Evolutionary conservation across 2,329 filamentous ascomycete species (phyloP), one percentile per base, ranked within the genome.

Genomic region (Byssoonygena ceratinophila): DNA sequence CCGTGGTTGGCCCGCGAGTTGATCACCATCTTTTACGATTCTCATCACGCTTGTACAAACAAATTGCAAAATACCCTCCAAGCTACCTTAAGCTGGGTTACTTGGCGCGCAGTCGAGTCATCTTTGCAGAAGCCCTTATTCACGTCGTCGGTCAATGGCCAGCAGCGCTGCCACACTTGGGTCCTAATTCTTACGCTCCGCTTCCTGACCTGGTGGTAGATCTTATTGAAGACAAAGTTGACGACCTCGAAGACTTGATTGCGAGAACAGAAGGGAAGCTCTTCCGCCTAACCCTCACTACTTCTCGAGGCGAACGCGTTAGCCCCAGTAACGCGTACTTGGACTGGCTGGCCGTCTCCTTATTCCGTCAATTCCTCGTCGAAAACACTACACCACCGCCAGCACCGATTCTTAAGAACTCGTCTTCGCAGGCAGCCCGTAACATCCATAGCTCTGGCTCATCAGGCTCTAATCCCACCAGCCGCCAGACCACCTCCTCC

Each of bases 81-180:
- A 89, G 83, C 55, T 97, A 96, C 64, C 79, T 96, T 45, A 90
- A 90, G 54, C 78, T 97, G 1, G 90, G 89, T 34, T 95, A 89
- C 62, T 77, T 95, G 39, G 84, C 89, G 7, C 82, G 87, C 41
- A 90, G 84, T 62, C 85, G 85, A 59, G 83, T 90, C 59, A 89
- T 90, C 48, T 90, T 89, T 62, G 81, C 85, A 58, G 85, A 97
- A 71, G 88, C 90, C 0, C 76, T 97, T 46, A 87, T 95, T 49
- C 91, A 97, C 63, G 88, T 96, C 0, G 90, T 96, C 0, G 91
- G 91, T 2, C 87, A 94, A 66, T 97, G 91, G 91, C 90, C 91
- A 0, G 75, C 80, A 0, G 88, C 85, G 14, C 80, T 89, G 60
- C 80, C 84, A 23, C 87, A 87, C 60, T 78, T 96, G 32, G 82